A percentile compares a stretch with the other conserved stretches of the same genome.
Evolutionary conservation across 345 rosid genomes (phyloP).

Genomic region (Murraya paniculata): DNA sequence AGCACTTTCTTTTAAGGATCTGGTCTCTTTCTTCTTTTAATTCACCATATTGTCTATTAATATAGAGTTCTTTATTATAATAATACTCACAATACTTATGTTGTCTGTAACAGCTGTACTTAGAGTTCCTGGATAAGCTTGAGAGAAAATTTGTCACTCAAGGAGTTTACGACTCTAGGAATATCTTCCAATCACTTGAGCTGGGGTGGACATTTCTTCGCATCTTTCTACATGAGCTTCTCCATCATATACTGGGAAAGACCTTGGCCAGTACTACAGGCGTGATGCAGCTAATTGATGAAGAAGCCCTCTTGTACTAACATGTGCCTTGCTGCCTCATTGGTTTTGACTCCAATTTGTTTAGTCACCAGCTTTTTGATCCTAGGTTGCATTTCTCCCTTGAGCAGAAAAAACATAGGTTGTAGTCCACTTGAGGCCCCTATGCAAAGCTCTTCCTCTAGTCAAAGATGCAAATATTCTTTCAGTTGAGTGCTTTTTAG

Average conservation of each 20-base stretch:
- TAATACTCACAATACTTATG: conserved; percentile 16
- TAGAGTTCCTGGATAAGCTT: conserved; percentile 90
- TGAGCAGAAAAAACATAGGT: conserved; percentile 6
- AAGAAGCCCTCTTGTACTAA: not conserved
- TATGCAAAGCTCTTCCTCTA: not conserved
- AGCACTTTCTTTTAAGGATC: conserved; percentile 95
- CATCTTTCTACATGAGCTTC: conserved; percentile 97
- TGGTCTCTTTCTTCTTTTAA: conserved; percentile 46
- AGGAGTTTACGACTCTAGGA: conserved; percentile 96
- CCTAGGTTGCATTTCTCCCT: not conserved
- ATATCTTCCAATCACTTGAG: conserved; percentile 91
- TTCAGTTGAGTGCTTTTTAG: conserved; percentile 1
- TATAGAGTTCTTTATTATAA: not conserved
- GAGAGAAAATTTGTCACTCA: conserved; percentile 92
- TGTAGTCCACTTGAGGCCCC: conserved; percentile 12
- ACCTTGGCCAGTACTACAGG: conserved; percentile 84
- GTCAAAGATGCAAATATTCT: conserved; percentile 4
- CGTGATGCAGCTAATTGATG: conserved; percentile 59
- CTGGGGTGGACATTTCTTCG: conserved; percentile 96
- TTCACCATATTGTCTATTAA: not conserved
- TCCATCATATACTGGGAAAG: conserved; percentile 96
- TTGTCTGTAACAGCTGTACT: conserved; percentile 62
- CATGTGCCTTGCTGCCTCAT: not conserved
- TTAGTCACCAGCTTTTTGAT: conserved; percentile 1
- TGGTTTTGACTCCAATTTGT: not conserved